phyloP scores from a whole-genome alignment of 2,329 filamentous ascomycete species.

The Lecanicillium sp. region DNA sequence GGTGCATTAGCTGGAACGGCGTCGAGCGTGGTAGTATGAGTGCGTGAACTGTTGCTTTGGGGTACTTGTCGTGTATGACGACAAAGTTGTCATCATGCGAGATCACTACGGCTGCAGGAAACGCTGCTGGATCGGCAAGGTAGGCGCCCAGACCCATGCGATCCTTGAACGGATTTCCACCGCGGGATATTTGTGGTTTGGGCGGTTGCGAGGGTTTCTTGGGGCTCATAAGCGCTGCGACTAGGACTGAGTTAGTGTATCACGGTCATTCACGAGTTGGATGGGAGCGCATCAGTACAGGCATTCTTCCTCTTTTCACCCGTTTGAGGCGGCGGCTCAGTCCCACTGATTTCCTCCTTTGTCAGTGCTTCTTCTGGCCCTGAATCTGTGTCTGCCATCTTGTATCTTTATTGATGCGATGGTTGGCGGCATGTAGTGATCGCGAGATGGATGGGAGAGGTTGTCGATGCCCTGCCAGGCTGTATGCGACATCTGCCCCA shows the following conservation, averaged over 20 bases:
- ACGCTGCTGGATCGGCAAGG: constrained; percentile 52
- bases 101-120: constrained; percentile 53
- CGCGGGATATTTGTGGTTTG: constrained; percentile 10
- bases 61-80: constrained; percentile 73
- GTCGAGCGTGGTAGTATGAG: constrained; percentile 75
- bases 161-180: constrained; percentile 30
- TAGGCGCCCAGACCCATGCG: constrained; percentile 61
- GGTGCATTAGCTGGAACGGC: constrained; percentile 54
- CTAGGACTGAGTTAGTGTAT: constrained; percentile 11
- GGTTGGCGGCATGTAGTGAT: too few species aligned
- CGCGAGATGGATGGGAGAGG: too few species aligned
- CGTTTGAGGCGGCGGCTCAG: constrained; percentile 19
- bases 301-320: constrained; percentile 26
- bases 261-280: not conserved
- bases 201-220: constrained; percentile 23
- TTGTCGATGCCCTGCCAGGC: too few species aligned
- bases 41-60: constrained; percentile 77
- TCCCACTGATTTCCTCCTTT: constrained; percentile 28
- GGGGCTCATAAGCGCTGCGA: constrained; percentile 28
- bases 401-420: not conserved
- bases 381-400: constrained; percentile 18
- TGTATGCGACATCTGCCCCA: too few species aligned
- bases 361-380: constrained; percentile 32
- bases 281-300: constrained; percentile 21
- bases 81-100: constrained; percentile 62